A percentile compares a stretch with the other conserved stretches of the same genome.
phyloP scores from a whole-genome alignment of 192 early-diverging fungal species.

The Spizellomyces punctatus region DNA sequence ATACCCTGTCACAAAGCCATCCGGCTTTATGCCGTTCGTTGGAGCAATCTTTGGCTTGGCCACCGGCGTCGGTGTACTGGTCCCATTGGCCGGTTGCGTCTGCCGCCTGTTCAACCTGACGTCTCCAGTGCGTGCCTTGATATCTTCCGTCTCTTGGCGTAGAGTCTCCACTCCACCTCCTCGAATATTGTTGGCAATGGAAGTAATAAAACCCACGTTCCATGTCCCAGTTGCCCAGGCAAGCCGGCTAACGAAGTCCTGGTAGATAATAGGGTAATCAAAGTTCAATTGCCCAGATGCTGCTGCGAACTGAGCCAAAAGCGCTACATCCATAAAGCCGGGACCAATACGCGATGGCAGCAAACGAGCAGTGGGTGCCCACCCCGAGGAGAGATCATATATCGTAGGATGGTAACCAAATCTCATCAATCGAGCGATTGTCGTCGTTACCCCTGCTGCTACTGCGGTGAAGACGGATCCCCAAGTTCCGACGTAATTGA shows the following conservation, averaged over 20 bases:
- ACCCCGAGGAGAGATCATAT: conserved; percentile 28
- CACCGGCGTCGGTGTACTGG: too few relatives aligned
- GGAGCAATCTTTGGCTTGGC: not conserved
- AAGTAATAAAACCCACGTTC: conserved; percentile 14
- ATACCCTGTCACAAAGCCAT: conserved; percentile 5
- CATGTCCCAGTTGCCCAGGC: conserved; percentile 26
- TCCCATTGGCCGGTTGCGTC: not conserved
- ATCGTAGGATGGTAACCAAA: conserved; percentile 11
- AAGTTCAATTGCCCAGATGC: conserved; percentile 10
- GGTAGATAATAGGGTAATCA: conserved; percentile 16
- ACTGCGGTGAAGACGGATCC: conserved; percentile 19
- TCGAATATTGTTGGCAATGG: conserved; percentile 5
- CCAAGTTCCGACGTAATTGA: conserved; percentile 7
- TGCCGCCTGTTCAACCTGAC: not conserved
- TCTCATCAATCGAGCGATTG: not conserved
- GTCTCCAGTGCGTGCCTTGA: not conserved
- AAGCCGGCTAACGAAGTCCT: conserved; percentile 11
- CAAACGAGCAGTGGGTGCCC: conserved; percentile 18
- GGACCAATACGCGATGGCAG: conserved; percentile 16
- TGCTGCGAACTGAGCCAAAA: conserved; percentile 26
- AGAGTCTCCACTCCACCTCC: conserved; percentile 5
- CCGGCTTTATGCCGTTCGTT: not conserved
- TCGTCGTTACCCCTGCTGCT: conserved; percentile 12
- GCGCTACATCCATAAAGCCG: conserved; percentile 9
- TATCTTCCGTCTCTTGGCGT: not conserved